phyloP scores from a whole-genome alignment of 805 yeast species.

The Saturnispora gosingensis region DNA sequence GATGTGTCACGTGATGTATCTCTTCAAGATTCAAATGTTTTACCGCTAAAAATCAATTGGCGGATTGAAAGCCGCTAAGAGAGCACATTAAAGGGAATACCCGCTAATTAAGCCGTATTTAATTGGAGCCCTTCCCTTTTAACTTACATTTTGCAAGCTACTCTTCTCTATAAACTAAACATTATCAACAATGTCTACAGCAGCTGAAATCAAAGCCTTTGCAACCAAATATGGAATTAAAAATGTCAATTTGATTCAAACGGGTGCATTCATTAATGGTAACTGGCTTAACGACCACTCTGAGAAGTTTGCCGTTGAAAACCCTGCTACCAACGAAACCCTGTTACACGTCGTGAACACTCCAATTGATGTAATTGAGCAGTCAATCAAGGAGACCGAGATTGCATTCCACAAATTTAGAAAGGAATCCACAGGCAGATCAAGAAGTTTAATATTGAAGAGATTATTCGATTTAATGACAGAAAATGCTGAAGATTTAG shows the following conservation, averaged over 20 bases:
- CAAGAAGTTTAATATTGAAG: slow-evolving; percentile 36
- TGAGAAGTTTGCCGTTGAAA: slow-evolving; percentile 50
- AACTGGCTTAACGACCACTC: slow-evolving; percentile 47
- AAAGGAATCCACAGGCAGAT: slow-evolving; percentile 37
- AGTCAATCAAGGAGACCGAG: slow-evolving; percentile 44
- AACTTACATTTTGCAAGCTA: neutral
- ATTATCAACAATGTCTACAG: slow-evolving; percentile 19
- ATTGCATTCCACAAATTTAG: slow-evolving; percentile 42
- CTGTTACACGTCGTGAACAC: slow-evolving; percentile 45
- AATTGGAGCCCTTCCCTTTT: neutral
- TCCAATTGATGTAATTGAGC: slow-evolving; percentile 43
- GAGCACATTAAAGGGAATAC: neutral
- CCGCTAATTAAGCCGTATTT: neutral
- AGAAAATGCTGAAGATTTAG: slow-evolving; percentile 39
- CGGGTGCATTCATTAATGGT: slow-evolving; percentile 83
- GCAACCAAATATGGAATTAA: slow-evolving; percentile 29
- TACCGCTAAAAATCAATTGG: neutral
- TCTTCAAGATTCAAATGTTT: no score
- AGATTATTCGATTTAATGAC: slow-evolving; percentile 43
- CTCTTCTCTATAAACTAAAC: neutral
- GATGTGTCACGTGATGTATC: neutral
- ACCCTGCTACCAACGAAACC: slow-evolving; percentile 47
- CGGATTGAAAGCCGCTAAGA: neutral
- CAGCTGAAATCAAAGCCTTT: slow-evolving; percentile 19
- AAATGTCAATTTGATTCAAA: slow-evolving; percentile 44